Evolutionary conservation across 179 eudicot genomes (phyloP).

Genomic region (Silene noctiflora): DNA sequence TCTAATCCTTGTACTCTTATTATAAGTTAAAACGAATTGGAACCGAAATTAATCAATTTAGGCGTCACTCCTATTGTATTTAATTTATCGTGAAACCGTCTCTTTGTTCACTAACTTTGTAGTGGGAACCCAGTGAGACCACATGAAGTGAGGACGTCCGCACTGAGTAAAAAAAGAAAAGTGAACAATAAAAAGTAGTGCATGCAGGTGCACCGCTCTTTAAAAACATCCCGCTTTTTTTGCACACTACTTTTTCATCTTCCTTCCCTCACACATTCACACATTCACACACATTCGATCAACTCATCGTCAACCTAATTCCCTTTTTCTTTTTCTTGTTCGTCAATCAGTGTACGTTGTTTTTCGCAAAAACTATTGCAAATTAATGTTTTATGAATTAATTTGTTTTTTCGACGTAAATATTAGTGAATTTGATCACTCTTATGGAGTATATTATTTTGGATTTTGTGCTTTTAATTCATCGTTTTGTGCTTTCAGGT

Average conservation of each 20-base stretch:
- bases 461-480: neutral
- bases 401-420: neutral
- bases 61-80: no score
- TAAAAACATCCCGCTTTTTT: constrained; percentile 8
- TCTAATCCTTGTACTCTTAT: no score
- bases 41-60: no score
- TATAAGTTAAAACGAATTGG: no score
- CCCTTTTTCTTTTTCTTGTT: no score
- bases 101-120: no score
- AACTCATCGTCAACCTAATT: constrained; percentile 26
- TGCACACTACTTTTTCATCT: neutral
- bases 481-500: constrained; percentile 6
- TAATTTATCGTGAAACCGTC: no score
- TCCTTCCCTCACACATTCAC: neutral
- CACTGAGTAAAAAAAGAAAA: neutral
- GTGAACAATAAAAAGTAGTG: neutral
- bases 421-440: neutral
- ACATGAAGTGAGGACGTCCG: neutral
- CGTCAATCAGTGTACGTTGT: no score
- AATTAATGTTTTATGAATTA: no score
- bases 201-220: neutral
- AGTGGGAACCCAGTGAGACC: neutral
- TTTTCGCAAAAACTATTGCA: no score
- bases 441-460: no score
- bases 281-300: neutral